Conservation (phyloP, 306 rosid genomes). For the Citrullus colocynthis region DNA sequence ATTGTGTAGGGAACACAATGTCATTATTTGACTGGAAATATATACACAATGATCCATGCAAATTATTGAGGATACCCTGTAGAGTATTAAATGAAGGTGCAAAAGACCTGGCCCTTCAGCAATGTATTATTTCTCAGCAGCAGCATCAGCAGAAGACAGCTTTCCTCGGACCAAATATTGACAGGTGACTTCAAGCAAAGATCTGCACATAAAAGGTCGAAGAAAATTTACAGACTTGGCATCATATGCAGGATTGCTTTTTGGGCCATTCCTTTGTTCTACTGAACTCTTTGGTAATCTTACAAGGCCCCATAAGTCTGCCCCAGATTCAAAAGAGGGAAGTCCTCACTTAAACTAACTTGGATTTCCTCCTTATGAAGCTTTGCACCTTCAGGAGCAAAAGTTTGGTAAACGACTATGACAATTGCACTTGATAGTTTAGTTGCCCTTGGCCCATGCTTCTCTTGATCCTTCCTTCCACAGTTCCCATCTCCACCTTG, state of each 20-base stretch:
- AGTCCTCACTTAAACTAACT: background rate
- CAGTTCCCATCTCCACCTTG: constrained; percentile 55
- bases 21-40: background rate
- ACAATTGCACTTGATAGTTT: background rate
- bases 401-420: background rate
- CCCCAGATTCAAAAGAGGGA: background rate
- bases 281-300: background rate
- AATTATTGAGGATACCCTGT: background rate
- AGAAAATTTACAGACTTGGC: background rate
- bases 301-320: background rate
- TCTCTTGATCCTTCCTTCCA: constrained; percentile 46
- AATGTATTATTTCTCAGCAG: background rate
- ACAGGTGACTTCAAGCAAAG: background rate
- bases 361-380: background rate
- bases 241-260: background rate
- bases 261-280: background rate
- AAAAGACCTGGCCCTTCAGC: background rate
- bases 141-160: background rate
- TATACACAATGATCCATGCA: background rate
- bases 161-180: background rate
- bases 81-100: background rate
- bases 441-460: constrained; percentile 18
- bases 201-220: background rate
- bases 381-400: background rate
- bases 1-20: background rate